A percentile compares a stretch with the other conserved stretches of the same genome.
phyloP scores from a whole-genome alignment of 2,329 filamentous ascomycete species.

The Fusarium nisikadoi region DNA sequence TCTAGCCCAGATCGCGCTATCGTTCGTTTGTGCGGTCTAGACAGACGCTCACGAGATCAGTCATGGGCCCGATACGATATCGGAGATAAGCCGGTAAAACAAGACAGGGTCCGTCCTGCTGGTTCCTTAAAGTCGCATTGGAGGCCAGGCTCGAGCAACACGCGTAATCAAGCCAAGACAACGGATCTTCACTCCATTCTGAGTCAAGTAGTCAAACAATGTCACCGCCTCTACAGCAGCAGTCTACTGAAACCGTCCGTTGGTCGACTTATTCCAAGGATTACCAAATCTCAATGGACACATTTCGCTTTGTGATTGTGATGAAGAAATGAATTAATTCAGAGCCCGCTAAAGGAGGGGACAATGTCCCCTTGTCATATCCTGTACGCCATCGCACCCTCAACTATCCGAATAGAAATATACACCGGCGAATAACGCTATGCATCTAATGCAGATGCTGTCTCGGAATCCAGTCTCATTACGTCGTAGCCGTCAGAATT shows the following conservation, averaged over 20 bases:
- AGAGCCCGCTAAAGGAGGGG: conserved; percentile 32
- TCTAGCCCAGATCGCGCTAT: conserved; percentile 33
- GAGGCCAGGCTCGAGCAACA: conserved; percentile 26
- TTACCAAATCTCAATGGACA: conserved; percentile 1
- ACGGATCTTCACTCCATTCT: conserved; percentile 37
- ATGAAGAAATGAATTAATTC: conserved; percentile 39
- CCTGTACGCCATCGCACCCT: conserved; percentile 44
- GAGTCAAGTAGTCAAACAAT: conserved; percentile 34
- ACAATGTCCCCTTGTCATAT: conserved; percentile 31
- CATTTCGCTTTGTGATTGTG: conserved; percentile 12
- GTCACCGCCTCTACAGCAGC: conserved; percentile 30
- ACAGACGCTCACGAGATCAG: conserved; percentile 41
- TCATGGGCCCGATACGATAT: conserved; percentile 42
- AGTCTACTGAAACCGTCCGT: conserved; percentile 8
- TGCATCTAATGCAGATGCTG: conserved; percentile 32
- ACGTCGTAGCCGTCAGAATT: conserved; percentile 42
- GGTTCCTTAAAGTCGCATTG: conserved; percentile 6
- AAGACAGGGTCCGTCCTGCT: conserved; percentile 21
- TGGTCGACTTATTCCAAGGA: not conserved
- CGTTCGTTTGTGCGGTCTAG: conserved; percentile 22
- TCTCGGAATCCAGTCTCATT: conserved; percentile 39
- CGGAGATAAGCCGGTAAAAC: conserved; percentile 43
- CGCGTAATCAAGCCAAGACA: conserved; percentile 39
- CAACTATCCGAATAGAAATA: conserved; percentile 36
- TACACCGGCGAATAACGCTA: conserved; percentile 42